These are phyloP conservation scores for Aegilops tauschii DNA, from an alignment of 176 grass and related monocot genomes.

Conservation along the genomic window DNA sequence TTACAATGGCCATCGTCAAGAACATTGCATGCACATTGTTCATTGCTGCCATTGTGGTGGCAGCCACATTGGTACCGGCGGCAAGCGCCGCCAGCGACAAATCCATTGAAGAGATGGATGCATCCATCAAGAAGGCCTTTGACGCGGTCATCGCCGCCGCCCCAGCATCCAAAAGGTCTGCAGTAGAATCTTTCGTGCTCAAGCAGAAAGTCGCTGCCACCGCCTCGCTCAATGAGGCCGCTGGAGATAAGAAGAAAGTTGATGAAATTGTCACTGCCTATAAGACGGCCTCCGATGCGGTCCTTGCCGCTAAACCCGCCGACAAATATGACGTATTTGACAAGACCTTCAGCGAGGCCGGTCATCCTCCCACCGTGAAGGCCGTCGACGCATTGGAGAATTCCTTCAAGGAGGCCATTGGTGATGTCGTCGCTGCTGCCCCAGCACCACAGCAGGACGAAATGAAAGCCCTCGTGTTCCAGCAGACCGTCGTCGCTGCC, in stretches of 20 bases:
- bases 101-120: background rate
- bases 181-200: background rate
- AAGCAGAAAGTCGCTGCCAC: background rate
- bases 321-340: background rate
- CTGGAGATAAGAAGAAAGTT: background rate
- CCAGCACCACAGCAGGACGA: background rate
- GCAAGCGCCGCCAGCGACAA: background rate
- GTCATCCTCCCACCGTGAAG: background rate
- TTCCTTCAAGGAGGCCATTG: background rate
- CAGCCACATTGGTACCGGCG: background rate
- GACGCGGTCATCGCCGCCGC: background rate
- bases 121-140: background rate
- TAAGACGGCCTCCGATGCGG: background rate
- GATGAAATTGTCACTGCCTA: background rate
- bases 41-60: background rate
- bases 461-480: background rate
- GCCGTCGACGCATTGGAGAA: background rate
- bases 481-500: background rate
- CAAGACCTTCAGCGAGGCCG: background rate
- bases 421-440: background rate
- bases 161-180: background rate
- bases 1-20: background rate
- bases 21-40: background rate
- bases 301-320: background rate
- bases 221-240: background rate